Evolutionary conservation across 176 grass and related monocot genomes (phyloP).

Genomic region (Oryza coarctata): DNA sequence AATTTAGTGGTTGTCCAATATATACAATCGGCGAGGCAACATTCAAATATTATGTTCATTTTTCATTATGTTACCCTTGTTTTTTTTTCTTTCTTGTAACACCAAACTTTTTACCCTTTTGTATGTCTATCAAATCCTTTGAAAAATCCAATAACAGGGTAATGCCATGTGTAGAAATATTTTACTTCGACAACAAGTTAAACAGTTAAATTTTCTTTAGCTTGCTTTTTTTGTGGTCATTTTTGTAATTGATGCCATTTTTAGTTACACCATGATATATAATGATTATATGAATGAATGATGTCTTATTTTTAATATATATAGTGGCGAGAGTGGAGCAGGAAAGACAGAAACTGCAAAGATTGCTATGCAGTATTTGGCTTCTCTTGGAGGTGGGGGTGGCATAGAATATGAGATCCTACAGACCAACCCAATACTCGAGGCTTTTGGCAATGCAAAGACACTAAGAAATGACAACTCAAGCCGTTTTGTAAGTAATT

Average conservation of each 20-base stretch:
- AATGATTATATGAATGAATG: conserved; percentile 11
- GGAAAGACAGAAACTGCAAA: conserved; percentile 99
- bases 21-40: not conserved
- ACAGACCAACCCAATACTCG: conserved; percentile 96
- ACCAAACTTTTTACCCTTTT: not conserved
- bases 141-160: not conserved
- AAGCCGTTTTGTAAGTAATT: conserved; percentile 90
- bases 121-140: not conserved
- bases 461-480: conserved; percentile 97
- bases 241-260: not conserved
- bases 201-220: not conserved
- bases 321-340: conserved; percentile 96
- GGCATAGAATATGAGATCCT: conserved; percentile 99
- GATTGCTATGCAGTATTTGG: conserved; percentile 99
- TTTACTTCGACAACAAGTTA: not conserved
- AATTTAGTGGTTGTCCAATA: conserved; percentile 9
- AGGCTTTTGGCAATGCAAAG: conserved; percentile 99
- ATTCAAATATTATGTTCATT: conserved; percentile 1
- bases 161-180: not conserved
- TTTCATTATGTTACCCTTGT: not conserved
- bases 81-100: not conserved
- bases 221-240: conserved; percentile 6
- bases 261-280: not conserved
- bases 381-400: conserved; percentile 87
- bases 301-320: conserved; percentile 43